Evolutionary conservation across 495 filamentous ascomycete genomes (phyloP), one percentile per base, ranked within the genome.

Genomic region (Cetradonia linearis): DNA sequence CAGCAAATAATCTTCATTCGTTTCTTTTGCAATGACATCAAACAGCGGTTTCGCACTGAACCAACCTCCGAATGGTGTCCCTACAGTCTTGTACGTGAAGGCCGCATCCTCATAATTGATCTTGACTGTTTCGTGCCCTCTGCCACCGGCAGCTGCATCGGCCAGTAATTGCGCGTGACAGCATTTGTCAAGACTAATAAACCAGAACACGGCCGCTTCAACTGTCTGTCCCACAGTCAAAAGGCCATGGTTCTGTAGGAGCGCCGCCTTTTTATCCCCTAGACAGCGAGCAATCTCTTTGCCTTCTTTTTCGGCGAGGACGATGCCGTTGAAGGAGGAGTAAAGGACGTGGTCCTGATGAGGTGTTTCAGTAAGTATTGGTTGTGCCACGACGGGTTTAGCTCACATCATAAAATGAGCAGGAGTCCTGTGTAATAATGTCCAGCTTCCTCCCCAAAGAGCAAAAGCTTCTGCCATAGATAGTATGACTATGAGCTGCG

Each of bases 111-210:
- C 78, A 0, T 87, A 82, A 20, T 76, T 72, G 63, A 91, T 84
- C 70, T 85, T 86, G 44, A 86, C 69, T 2, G 85, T 86, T 65
- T 76, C 69, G 1, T 77, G 77, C 4, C 86, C 87, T 2, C 82
- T 73, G 8, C 85, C 86, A 0, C 69, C 75, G 10, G 86, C 86
- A 5, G 86, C 86, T 1, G 87, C 87, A 69, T 91, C 87, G 5
- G 86, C 87, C 60, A 89, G 63, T 36, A 91, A 69, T 70, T 91
- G 86, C n/a, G 80, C 78, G 66, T 89, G 80, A 66, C 87, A 90
- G 69, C 83, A 87, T 63, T 83, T 86, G 62, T 89, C 87, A 61
- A 91, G 65, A 55, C 79, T 84, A 36, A 87, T 71, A 68, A 90
- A 91, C 86, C 86, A 91, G 67, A 84, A 88, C 1, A 90, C 78